phyloP scores from a whole-genome alignment of 257 asterid species.

The Scutellaria baicalensis region DNA sequence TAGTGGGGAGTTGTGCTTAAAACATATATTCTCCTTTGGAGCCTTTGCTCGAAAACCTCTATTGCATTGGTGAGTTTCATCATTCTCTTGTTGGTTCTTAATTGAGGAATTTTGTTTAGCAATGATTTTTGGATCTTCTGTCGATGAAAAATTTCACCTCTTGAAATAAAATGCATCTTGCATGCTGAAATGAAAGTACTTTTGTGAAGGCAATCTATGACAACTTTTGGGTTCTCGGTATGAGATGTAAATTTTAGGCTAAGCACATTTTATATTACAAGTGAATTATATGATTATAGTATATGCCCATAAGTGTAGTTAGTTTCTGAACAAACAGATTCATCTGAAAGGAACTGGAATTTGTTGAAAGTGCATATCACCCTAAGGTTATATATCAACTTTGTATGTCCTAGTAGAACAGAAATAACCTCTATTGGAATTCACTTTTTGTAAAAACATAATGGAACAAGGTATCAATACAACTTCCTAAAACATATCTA shows the following conservation, averaged over 20 bases:
- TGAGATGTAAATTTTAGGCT: not conserved
- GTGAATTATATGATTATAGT: not conserved
- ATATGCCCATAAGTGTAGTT: not conserved
- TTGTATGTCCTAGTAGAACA: not conserved
- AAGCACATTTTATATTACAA: not conserved
- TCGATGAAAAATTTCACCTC: not conserved
- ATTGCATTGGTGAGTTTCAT: conserved; percentile 44
- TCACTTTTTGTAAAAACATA: not conserved
- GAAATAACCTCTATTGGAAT: not conserved
- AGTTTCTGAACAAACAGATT: not conserved
- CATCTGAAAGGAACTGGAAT: not conserved
- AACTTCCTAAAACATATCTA: not conserved
- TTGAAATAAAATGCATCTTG: not conserved
- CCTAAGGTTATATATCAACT: not conserved
- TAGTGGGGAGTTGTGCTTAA: conserved; percentile 83
- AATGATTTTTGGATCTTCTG: not conserved
- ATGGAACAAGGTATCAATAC: not conserved
- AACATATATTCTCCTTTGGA: conserved; percentile 74
- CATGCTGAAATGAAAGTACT: not conserved
- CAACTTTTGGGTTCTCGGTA: not conserved
- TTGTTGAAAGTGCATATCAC: not conserved
- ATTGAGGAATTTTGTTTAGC: not conserved
- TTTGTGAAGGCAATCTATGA: not conserved
- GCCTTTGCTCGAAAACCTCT: conserved; percentile 78
- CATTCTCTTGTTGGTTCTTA: not conserved